Evolutionary conservation across 768 basidiomycete species (phyloP).

Genomic region (Boletus subparvulus): DNA sequence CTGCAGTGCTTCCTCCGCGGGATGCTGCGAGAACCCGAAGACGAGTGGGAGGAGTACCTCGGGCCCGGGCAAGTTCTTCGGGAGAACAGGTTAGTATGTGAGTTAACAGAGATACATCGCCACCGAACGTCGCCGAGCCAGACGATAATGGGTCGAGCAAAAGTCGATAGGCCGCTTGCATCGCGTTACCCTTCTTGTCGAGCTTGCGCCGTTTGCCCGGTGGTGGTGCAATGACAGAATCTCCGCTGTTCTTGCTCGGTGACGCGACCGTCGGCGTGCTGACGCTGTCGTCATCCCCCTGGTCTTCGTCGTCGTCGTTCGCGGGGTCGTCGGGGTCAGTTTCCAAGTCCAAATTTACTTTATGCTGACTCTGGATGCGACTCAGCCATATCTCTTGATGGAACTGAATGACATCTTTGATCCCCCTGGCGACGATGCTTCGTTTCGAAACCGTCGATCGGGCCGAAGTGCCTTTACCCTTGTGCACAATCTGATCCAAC

Average conservation of each 20-base stretch:
- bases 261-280: conserved; percentile 12
- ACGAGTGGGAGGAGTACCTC: conserved; percentile 50
- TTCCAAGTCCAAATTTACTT: conserved; percentile 41
- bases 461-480: conserved; percentile 39
- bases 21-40: conserved; percentile 59
- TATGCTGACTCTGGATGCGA: conserved; percentile 36
- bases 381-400: conserved; percentile 60
- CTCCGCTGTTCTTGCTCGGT: not conserved
- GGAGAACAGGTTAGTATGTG: conserved; percentile 53
- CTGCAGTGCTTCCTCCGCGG: conserved; percentile 55
- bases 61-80: conserved; percentile 28
- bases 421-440: conserved; percentile 61
- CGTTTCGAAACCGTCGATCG: conserved; percentile 64
- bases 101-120: conserved; percentile 40
- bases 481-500: conserved; percentile 55
- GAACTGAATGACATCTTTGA: conserved; percentile 69
- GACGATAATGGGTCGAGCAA: conserved; percentile 57
- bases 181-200: conserved; percentile 22
- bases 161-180: conserved; percentile 52
- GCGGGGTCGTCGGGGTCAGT: conserved; percentile 30
- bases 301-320: conserved; percentile 34
- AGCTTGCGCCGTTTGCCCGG: conserved; percentile 35
- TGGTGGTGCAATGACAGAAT: conserved; percentile 2
- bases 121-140: conserved; percentile 17
- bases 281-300: conserved; percentile 19